Evolutionary conservation across 129 eudicot genomes (phyloP).

Genomic region (Centrapalus pauciflorus): DNA sequence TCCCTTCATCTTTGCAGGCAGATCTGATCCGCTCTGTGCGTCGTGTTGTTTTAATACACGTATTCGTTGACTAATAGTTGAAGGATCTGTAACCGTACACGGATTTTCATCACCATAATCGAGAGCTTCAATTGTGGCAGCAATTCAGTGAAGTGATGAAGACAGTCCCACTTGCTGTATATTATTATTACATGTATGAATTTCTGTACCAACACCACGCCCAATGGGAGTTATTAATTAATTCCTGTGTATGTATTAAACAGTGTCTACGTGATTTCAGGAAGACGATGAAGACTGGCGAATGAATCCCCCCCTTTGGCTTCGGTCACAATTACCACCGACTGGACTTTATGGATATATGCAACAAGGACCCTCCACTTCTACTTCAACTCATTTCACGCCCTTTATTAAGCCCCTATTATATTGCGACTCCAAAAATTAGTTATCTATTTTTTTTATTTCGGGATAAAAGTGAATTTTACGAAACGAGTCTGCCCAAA

Average conservation of each 20-base stretch:
- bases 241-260: background rate
- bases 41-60: conserved; percentile 1
- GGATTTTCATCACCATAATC: conserved; percentile 16
- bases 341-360: too few relatives aligned
- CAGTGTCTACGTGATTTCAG: background rate
- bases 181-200: conserved; percentile 10
- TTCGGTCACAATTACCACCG: background rate
- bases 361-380: background rate
- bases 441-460: too few relatives aligned
- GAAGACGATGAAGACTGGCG: background rate
- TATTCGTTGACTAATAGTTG: background rate
- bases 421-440: too few relatives aligned
- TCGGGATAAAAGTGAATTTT: too few relatives aligned
- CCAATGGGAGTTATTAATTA: too few relatives aligned
- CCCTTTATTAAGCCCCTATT: too few relatives aligned
- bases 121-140: conserved; percentile 23
- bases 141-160: conserved; percentile 28
- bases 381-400: background rate
- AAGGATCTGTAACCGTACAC: conserved; percentile 1
- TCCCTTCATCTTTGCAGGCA: conserved; percentile 41
- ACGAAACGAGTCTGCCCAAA: too few relatives aligned
- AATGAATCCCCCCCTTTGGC: conserved; percentile 12
- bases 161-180: background rate
- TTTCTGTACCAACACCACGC: background rate
- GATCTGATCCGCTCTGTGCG: conserved; percentile 4